phyloP scores from a whole-genome alignment of 2,329 filamentous ascomycete species.

The Aspergillus hiratsukae region DNA sequence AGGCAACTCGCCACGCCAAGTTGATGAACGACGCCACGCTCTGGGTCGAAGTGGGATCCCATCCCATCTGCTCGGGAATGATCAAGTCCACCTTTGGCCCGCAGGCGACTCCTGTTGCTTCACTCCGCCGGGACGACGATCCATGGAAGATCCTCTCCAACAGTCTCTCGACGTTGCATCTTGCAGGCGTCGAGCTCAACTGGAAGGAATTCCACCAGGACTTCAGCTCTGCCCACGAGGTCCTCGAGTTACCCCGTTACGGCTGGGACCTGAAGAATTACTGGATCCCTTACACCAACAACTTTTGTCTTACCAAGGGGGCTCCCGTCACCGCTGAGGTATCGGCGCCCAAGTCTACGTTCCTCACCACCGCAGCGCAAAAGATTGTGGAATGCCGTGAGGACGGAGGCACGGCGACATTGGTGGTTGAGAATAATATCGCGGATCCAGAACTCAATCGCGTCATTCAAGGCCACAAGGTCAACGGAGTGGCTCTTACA shows the following conservation, averaged over 20 bases:
- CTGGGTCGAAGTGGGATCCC: constrained; percentile 61
- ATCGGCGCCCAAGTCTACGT: constrained; percentile 16
- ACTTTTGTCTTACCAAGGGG: constrained; percentile 32
- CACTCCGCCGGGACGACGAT: constrained; percentile 41
- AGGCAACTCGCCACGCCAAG: constrained; percentile 31
- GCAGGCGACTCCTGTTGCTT: constrained; percentile 49
- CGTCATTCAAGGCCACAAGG: constrained; percentile 35
- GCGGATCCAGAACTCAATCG: constrained; percentile 29
- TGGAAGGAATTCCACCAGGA: constrained; percentile 44
- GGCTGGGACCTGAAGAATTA: constrained; percentile 40
- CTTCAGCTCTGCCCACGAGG: constrained; percentile 27
- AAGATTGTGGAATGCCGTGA: constrained; percentile 25
- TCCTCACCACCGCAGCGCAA: constrained; percentile 29
- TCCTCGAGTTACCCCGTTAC: constrained; percentile 36
- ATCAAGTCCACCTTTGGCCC: constrained; percentile 54
- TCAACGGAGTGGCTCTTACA: constrained; percentile 33
- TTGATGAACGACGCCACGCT: constrained; percentile 64
- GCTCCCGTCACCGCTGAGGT: constrained; percentile 20
- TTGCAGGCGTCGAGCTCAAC: constrained; percentile 35
- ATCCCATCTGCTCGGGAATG: constrained; percentile 45
- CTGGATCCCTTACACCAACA: constrained; percentile 36
- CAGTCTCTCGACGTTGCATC: constrained; percentile 33
- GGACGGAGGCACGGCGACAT: constrained; percentile 21
- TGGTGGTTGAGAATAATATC: constrained; percentile 35
- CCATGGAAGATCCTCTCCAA: constrained; percentile 39